Evolutionary conservation across 768 basidiomycete genomes (phyloP), one percentile per base, ranked within the genome.

Genomic region (Hygrophoropsis aurantiaca): DNA sequence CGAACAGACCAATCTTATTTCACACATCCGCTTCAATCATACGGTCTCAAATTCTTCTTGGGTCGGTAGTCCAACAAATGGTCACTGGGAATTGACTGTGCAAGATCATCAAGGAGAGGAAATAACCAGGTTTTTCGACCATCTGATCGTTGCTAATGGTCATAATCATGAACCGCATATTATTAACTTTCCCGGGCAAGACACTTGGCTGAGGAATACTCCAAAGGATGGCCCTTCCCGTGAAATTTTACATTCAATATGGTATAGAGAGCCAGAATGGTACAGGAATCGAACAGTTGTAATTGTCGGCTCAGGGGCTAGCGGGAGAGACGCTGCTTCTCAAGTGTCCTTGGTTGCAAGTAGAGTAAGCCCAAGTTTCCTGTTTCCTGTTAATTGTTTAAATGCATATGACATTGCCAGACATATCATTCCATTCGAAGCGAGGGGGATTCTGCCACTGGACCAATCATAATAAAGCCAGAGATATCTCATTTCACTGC

Each of bases 101-200:
- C 50, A 50, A 2, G 54, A 58, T 30, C 38, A 50, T 6, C 27
- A 53, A 15, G 64, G 64, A 26, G 42, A 35, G 21, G 47, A 57
- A 30, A 57, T 40, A 8, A 54, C 57, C 4, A 58, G 53, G n/a
- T 47, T 44, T 3, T 78, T 77, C 54, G 74, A 82, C 51, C 82
- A 83, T 56, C 65, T 84, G 20, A 64, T 83, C 23, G 72, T 80
- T 26, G 79, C 78, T 19, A 73, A 64, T n/a, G 82, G 82, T 4
- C 77, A 78, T 49, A 75, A 81, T 47, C 80, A 79, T 50, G 66
- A 74, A 46, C 80, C 82, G 2, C 65, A 66, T 20, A 64, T 72
- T 2, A 74, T 73, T 5, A 51, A 54, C 5, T 81, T 76, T 65
- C 58, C 56, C 11, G 81, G 81, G 1, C 70, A 76, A 43, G 69